Base-by-base conservation (phyloP, 495 filamentous ascomycete species). In the Penicillium verhagenii region DNA sequence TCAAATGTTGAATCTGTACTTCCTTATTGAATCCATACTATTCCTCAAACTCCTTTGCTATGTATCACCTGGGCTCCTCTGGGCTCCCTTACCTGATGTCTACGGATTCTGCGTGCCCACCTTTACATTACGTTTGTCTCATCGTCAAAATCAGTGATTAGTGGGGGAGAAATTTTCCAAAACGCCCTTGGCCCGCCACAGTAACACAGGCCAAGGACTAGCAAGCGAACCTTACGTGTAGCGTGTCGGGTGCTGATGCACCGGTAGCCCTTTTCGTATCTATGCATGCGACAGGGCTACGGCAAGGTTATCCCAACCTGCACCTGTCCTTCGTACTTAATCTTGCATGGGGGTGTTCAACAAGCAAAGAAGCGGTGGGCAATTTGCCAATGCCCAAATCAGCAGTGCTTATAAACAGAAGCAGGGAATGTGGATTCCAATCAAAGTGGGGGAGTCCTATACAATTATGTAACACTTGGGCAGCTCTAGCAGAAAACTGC, bases 271-370 rank as follows among this genome's bases (percentile, higher is more conserved):
- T 40, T 57, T 61, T 54, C 14, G 51, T 26, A 2, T 18, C 21
- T 40, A 31, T 54, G 54, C 54, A 57, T 21, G 16, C 45, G 50
- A 44, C 4, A 45, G 39, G n/a, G 19, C 39, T 45, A 54, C 47
- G 47, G 50, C 53, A 60, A 66, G 59, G 51, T 56, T 60, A 63
- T 59, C 44, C 53, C 24, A 52, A 52, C 48, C 54, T 50, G 60
- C 53, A 47, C 29, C 42, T 56, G 35, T 38, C 45, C 39, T 35
- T 20, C 11, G 35, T 43, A 49, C 45, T 49, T 4, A 11, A 42
- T 26, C 42, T 29, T 37, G 10, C 35, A 52, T 42, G 9, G 6
- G 43, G 8, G n/a, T n/a, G n/a, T n/a, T n/a, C 29, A 24, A 19
- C 19, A 35, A 14, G 18, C 29, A 51, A 52, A 58, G 20, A 53